Conservation (phyloP, 768 basidiomycete genomes). For the Pisolithus orientalis region DNA sequence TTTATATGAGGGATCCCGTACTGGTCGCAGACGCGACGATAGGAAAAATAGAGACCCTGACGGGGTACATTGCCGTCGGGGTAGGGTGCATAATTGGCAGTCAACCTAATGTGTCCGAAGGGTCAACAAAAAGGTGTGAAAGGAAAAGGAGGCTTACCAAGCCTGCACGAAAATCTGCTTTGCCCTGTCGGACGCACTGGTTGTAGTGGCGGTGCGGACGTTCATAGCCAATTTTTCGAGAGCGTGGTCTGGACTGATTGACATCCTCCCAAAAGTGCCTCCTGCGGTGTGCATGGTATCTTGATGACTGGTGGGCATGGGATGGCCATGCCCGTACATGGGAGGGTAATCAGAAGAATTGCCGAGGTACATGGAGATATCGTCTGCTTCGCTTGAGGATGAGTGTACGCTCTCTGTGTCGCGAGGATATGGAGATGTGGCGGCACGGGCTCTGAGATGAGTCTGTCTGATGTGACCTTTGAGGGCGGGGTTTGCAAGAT, state of each 20-base stretch:
- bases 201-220: slow-evolving; percentile 83
- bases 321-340: slow-evolving; percentile 48
- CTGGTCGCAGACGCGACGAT: slow-evolving; percentile 85
- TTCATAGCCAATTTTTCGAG: slow-evolving; percentile 84
- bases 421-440: slow-evolving; percentile 80
- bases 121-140: slow-evolving; percentile 13
- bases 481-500: slow-evolving; percentile 66
- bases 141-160: slow-evolving; percentile 50
- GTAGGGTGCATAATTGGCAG: slow-evolving; percentile 85
- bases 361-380: slow-evolving; percentile 71
- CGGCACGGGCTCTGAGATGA: slow-evolving; percentile 74
- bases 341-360: slow-evolving; percentile 56
- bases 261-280: slow-evolving; percentile 75
- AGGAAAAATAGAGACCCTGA: slow-evolving; percentile 91
- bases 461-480: slow-evolving; percentile 72
- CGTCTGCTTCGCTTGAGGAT: slow-evolving; percentile 85
- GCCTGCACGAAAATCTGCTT: slow-evolving; percentile 93
- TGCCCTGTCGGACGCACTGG: slow-evolving; percentile 84
- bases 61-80: slow-evolving; percentile 91
- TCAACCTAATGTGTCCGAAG: slow-evolving; percentile 52
- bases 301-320: slow-evolving; percentile 34
- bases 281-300: slow-evolving; percentile 58
- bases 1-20: slow-evolving; percentile 93
- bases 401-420: slow-evolving; percentile 84
- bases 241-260: slow-evolving; percentile 67